These are phyloP conservation scores for Globisporangium echinulatum DNA, from an alignment of 352 stramenopile species.

Conservation along the genomic window DNA sequence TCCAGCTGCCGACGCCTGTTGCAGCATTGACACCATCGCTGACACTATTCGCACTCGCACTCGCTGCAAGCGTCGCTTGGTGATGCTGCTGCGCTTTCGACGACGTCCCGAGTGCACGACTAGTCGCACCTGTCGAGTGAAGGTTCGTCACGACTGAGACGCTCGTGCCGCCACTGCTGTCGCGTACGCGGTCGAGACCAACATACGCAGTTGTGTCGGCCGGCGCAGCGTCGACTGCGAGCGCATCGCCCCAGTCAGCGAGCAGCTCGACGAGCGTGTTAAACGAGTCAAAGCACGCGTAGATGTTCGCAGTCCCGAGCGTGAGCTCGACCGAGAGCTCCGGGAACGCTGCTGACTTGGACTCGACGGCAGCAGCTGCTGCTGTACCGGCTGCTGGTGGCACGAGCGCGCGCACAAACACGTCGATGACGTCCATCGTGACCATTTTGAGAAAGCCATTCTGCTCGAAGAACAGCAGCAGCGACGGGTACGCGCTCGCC, in stretches of 20 bases:
- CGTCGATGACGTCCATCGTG: conserved; percentile 79
- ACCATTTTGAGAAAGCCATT: conserved; percentile 79
- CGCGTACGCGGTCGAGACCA: conserved; percentile 51
- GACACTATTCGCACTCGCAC: neutral
- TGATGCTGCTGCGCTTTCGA: neutral
- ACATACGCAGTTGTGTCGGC: conserved; percentile 75
- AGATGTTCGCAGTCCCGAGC: conserved; percentile 81
- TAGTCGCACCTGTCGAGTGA: conserved; percentile 21
- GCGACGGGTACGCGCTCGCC: conserved; percentile 42
- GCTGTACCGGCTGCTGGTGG: conserved; percentile 17
- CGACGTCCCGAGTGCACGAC: conserved; percentile 19
- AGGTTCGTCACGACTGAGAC: conserved; percentile 71
- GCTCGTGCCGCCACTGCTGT: conserved; percentile 32
- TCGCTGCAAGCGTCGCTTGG: conserved; percentile 2
- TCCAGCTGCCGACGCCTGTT: neutral
- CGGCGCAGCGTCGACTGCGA: conserved; percentile 56
- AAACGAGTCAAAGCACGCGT: conserved; percentile 87
- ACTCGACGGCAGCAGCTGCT: conserved; percentile 1
- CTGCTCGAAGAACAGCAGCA: conserved; percentile 78
- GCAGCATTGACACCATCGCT: no score
- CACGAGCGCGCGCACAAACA: conserved; percentile 73
- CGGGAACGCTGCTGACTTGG: conserved; percentile 19
- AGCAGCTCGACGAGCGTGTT: conserved; percentile 77
- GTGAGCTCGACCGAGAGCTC: conserved; percentile 80
- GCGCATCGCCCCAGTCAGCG: conserved; percentile 61